phyloP scores from a whole-genome alignment of 352 stramenopile species.

The Phytopythium mirpurense region DNA sequence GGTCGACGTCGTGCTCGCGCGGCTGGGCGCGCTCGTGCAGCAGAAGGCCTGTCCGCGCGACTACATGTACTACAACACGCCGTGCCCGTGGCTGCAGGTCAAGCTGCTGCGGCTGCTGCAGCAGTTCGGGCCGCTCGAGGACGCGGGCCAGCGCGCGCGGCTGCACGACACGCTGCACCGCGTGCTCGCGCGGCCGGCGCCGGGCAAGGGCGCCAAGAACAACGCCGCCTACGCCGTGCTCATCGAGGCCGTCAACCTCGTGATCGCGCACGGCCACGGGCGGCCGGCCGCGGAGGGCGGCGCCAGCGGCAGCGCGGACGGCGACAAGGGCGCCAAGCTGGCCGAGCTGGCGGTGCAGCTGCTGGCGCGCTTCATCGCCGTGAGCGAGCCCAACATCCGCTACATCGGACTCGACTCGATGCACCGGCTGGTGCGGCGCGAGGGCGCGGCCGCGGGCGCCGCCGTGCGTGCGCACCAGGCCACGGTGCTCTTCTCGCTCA shows the following conservation, averaged over 20 bases:
- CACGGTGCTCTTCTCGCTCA: conserved; percentile 94
- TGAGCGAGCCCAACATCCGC: conserved; percentile 97
- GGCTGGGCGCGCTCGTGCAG: conserved; percentile 91
- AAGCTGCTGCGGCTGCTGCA: conserved; percentile 92
- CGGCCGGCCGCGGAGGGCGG: conserved; percentile 16
- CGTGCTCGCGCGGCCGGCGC: conserved; percentile 89
- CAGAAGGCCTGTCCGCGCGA: conserved; percentile 91
- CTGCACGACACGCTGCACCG: conserved; percentile 91
- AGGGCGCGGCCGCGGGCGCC: conserved; percentile 58
- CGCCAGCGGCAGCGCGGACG: conserved; percentile 9
- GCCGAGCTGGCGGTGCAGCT: conserved; percentile 90
- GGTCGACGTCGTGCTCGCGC: conserved; percentile 91
- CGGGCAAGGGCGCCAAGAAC: conserved; percentile 86
- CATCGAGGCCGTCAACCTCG: conserved; percentile 97
- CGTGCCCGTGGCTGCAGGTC: conserved; percentile 95
- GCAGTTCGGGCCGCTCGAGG: conserved; percentile 81
- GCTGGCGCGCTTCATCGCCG: conserved; percentile 95
- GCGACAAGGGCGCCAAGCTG: conserved; percentile 63
- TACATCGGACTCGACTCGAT: conserved; percentile 97
- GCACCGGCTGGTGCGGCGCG: conserved; percentile 91
- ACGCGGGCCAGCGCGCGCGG: conserved; percentile 33
- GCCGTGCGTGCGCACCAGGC: conserved; percentile 94
- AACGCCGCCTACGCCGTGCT: conserved; percentile 96
- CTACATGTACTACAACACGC: conserved; percentile 98
- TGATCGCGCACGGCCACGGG: conserved; percentile 90